Percentiles rank a stretch among this genome's conserved stretches.
Conservation (phyloP, 2,329 filamentous ascomycete genomes). For the Talaromyces verruculosus region DNA sequence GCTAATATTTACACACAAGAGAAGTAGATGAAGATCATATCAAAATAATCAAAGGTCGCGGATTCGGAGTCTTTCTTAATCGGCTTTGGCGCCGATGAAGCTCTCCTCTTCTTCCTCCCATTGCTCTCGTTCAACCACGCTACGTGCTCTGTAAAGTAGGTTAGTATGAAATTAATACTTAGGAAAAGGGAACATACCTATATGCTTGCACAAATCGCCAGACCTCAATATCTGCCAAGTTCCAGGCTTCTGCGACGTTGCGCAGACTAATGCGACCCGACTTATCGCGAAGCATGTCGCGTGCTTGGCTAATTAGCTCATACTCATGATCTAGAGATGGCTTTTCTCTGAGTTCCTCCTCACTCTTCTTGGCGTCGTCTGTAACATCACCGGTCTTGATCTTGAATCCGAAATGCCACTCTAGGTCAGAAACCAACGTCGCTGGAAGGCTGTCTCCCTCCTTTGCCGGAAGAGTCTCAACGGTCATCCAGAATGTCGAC, state of each 20-base stretch:
- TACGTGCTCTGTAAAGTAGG: constrained; percentile 46
- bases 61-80: constrained; percentile 1
- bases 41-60: neutral
- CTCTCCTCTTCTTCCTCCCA: constrained; percentile 62
- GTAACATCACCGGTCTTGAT: constrained; percentile 44
- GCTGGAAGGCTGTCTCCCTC: constrained; percentile 56
- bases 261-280: constrained; percentile 41
- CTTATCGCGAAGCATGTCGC: constrained; percentile 44
- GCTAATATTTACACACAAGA: constrained; percentile 14
- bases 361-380: constrained; percentile 39
- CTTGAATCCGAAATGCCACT: constrained; percentile 87
- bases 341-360: constrained; percentile 31
- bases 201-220: constrained; percentile 65
- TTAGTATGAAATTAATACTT: too few relatives aligned
- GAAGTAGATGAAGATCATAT: neutral
- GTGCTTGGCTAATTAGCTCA: constrained; percentile 52
- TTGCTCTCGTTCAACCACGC: constrained; percentile 55
- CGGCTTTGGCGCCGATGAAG: constrained; percentile 51
- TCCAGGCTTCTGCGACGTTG: constrained; percentile 54
- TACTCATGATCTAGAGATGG: constrained; percentile 41
- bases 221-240: constrained; percentile 62
- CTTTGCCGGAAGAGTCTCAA: constrained; percentile 57
- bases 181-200: constrained; percentile 33
- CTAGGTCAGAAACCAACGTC: constrained; percentile 60
- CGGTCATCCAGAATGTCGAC: constrained; percentile 76